A percentile compares a stretch with the other conserved stretches of the same genome.
Conservation (phyloP, 495 filamentous ascomycete genomes). For the Arthonia radiata region DNA sequence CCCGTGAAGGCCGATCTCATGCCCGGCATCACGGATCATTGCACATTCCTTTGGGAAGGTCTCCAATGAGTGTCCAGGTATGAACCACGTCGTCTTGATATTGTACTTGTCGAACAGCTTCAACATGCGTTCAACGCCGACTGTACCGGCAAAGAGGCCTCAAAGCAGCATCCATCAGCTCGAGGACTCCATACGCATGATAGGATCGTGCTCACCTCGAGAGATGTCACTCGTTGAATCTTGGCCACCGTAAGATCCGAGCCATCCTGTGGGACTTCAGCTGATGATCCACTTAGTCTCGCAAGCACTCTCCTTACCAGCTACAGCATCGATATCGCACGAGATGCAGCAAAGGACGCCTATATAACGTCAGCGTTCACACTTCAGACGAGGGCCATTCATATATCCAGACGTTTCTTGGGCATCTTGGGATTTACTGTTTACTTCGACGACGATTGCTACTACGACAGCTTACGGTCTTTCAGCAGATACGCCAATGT, state of each 20-base stretch:
- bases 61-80: constrained; percentile 57
- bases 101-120: constrained; percentile 56
- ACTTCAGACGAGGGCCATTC: too few relatives aligned
- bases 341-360: constrained; percentile 20
- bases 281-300: too few relatives aligned
- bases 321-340: constrained; percentile 44
- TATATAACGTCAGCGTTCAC: too few relatives aligned
- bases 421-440: too few relatives aligned
- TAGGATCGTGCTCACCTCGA: constrained; percentile 19
- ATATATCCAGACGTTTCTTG: too few relatives aligned
- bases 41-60: constrained; percentile 56
- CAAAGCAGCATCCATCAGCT: too few relatives aligned
- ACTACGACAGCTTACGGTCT: too few relatives aligned
- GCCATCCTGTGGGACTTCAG: too few relatives aligned
- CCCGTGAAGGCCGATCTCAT: constrained; percentile 56
- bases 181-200: too few relatives aligned
- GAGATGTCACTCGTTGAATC: constrained; percentile 44
- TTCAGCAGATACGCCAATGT: too few relatives aligned
- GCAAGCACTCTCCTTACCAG: too few relatives aligned
- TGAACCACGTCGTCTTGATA: constrained; percentile 69
- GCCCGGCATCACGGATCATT: constrained; percentile 46
- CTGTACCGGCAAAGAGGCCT: constrained; percentile 49
- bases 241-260: constrained; percentile 48
- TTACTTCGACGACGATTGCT: too few relatives aligned
- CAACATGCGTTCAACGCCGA: constrained; percentile 44